Conservation (phyloP, 176 grass and related monocot genomes). For the sorghum (Sorghum bicolor) region DNA sequence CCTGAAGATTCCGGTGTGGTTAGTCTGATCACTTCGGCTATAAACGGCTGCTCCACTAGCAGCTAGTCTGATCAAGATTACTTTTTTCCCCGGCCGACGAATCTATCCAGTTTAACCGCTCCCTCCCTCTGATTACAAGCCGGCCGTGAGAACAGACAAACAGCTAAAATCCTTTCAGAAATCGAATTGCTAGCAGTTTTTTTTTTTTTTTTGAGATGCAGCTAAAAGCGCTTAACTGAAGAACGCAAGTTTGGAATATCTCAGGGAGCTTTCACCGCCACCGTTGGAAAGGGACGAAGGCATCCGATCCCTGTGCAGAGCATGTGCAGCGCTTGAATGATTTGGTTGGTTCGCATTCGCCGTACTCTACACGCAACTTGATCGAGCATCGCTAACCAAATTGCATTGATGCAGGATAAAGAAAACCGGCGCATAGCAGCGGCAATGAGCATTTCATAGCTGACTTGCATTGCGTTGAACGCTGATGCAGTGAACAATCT, state of each 20-base stretch:
- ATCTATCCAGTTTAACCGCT: not conserved
- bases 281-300: constrained; percentile 11
- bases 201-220: not conserved
- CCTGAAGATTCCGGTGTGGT: not conserved
- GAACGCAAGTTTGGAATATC: constrained; percentile 38
- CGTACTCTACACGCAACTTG: constrained; percentile 30
- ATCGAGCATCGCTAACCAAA: not conserved
- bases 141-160: not conserved
- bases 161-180: not conserved
- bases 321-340: constrained; percentile 35
- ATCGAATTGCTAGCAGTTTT: not conserved
- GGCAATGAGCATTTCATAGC: not conserved
- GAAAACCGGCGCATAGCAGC: not conserved
- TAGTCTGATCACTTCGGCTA: not conserved
- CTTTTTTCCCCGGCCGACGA: not conserved
- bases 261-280: constrained; percentile 1
- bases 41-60: not conserved
- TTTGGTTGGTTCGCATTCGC: constrained; percentile 10
- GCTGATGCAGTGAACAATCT: not conserved
- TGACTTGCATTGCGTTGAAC: not conserved
- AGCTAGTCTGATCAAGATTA: not conserved
- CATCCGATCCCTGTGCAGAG: constrained; percentile 1
- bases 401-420: not conserved
- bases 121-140: not conserved
- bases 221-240: constrained; percentile 15